These are phyloP conservation scores for Epichloe elymi DNA, from an alignment of 2,329 filamentous ascomycete species.

Conservation along the genomic window DNA sequence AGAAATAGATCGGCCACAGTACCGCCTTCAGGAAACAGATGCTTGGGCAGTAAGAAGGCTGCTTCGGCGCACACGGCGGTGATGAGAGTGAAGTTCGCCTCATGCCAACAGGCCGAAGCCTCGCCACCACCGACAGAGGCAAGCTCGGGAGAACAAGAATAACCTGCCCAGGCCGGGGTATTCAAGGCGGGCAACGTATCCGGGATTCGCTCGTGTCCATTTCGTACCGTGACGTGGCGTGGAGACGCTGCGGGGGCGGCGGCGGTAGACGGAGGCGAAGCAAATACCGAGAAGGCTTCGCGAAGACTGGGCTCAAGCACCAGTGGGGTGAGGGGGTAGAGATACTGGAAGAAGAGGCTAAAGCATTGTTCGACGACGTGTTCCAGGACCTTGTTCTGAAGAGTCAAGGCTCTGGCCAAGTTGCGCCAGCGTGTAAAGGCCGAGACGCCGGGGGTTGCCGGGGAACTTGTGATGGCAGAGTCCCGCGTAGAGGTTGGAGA, in stretches of 20 bases:
- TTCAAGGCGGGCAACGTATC: slow-evolving; percentile 1
- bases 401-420: slow-evolving; percentile 12
- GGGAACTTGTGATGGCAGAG: slow-evolving; percentile 6
- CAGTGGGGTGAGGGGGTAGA: slow-evolving; percentile 28
- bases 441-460: slow-evolving; percentile 6
- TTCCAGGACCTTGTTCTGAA: slow-evolving; percentile 14
- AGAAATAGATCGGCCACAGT: slow-evolving; percentile 24
- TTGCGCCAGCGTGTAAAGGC: slow-evolving; percentile 18
- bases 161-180: slow-evolving; percentile 1
- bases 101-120: slow-evolving; percentile 15
- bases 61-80: slow-evolving; percentile 31
- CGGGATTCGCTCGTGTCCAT: background rate
- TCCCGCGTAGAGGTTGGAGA: slow-evolving; percentile 13
- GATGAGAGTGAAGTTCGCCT: slow-evolving; percentile 27
- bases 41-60: slow-evolving; percentile 25
- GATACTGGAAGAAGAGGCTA: slow-evolving; percentile 28
- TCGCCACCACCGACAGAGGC: background rate
- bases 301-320: slow-evolving; percentile 28
- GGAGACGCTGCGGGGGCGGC: background rate
- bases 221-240: background rate
- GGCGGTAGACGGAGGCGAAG: slow-evolving; percentile 5
- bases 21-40: slow-evolving; percentile 27
- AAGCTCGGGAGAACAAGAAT: background rate
- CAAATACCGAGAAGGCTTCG: slow-evolving; percentile 21
- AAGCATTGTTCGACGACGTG: slow-evolving; percentile 20